Conservation (phyloP, 257 asterid genomes). For the Nicotiana otophora region DNA sequence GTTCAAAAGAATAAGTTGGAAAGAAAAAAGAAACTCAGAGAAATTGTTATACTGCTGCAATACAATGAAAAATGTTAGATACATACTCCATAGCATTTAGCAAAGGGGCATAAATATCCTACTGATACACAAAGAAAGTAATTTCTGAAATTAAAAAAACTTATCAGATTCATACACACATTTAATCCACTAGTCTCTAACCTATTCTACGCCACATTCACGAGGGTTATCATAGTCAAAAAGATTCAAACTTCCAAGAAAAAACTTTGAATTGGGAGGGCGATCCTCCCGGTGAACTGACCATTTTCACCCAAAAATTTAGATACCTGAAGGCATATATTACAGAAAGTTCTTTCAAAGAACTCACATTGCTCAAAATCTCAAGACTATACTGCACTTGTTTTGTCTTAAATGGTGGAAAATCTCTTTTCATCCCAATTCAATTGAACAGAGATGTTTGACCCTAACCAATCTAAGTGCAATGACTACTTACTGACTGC, state of each 20-base stretch:
- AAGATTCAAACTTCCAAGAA: too few relatives aligned
- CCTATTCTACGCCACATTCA: not conserved
- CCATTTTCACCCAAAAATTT: not conserved
- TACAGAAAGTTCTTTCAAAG: not conserved
- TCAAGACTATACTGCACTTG: not conserved
- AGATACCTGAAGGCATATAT: not conserved
- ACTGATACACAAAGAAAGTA: not conserved
- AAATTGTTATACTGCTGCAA: too few relatives aligned
- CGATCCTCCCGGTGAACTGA: too few relatives aligned
- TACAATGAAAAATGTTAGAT: not conserved
- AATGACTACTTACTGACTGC: not conserved
- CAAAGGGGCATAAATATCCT: not conserved
- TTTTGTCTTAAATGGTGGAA: not conserved
- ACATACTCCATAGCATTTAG: not conserved
- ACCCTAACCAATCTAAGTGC: not conserved
- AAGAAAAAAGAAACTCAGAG: too few relatives aligned
- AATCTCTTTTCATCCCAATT: not conserved
- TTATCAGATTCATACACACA: not conserved
- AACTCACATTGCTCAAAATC: not conserved
- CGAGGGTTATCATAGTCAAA: too few relatives aligned
- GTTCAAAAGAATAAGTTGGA: too few relatives aligned
- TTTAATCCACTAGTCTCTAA: not conserved
- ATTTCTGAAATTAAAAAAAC: not conserved
- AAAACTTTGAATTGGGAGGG: too few relatives aligned
- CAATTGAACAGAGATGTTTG: not conserved